Conservation (phyloP, 2,329 filamentous ascomycete species). For the Fusarium veterinarium region DNA sequence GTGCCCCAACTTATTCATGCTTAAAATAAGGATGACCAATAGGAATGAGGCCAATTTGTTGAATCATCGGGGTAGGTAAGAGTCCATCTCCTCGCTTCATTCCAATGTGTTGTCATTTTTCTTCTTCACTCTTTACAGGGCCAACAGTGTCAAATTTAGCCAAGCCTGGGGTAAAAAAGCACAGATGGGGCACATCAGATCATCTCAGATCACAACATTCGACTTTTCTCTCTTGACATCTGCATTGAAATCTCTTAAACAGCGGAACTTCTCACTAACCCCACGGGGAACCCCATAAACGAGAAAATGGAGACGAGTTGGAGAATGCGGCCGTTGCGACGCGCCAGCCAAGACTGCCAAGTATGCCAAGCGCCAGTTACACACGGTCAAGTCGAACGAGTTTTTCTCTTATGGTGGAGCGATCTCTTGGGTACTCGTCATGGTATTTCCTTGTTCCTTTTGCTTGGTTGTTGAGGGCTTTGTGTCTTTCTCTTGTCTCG, state of each 20-base stretch:
- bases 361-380: slow-evolving; percentile 1
- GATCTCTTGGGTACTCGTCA: slow-evolving; percentile 14
- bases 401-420: background rate
- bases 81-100: background rate
- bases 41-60: background rate
- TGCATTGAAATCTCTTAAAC: background rate
- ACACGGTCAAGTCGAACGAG: slow-evolving; percentile 9
- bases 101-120: background rate
- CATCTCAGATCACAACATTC: slow-evolving; percentile 23
- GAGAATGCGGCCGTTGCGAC: slow-evolving; percentile 21
- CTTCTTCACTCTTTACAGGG: no score
- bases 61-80: background rate
- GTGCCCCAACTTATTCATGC: slow-evolving; percentile 23
- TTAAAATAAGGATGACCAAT: slow-evolving; percentile 14
- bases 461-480: background rate
- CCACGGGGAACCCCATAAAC: slow-evolving; percentile 27
- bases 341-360: slow-evolving; percentile 22
- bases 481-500: background rate
- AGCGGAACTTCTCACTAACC: background rate
- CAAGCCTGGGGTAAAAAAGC: background rate
- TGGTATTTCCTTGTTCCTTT: background rate
- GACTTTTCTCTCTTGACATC: background rate
- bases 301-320: background rate
- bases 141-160: no score
- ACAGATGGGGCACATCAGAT: slow-evolving; percentile 21